Conservation (phyloP, 108 stramenopile genomes). For the Parietichytrium sp. region DNA sequence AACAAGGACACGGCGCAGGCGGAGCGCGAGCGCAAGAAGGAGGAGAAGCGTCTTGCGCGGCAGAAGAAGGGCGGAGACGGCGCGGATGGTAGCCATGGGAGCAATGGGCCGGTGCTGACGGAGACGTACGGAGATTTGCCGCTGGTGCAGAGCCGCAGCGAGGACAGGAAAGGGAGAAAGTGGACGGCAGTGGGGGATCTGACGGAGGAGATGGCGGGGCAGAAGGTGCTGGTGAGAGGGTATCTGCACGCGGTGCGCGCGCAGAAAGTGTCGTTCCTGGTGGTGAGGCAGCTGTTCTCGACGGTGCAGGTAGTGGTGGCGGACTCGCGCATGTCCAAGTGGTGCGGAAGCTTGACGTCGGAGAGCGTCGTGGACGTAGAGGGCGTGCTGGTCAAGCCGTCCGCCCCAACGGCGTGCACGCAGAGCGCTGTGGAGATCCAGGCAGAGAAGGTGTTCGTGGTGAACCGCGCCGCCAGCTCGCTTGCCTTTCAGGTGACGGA, state of each 20-base stretch:
- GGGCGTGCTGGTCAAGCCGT: conserved; percentile 74
- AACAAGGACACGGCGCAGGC: conserved; percentile 47
- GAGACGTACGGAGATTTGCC: conserved; percentile 87
- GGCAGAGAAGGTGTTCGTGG: conserved; percentile 76
- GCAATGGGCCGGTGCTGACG: no score
- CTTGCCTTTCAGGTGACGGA: conserved; percentile 97
- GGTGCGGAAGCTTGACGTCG: conserved; percentile 73
- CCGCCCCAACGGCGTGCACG: conserved; percentile 73
- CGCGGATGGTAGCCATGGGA: conserved; percentile 69
- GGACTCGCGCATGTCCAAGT: conserved; percentile 83
- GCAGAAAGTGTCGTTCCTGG: conserved; percentile 86
- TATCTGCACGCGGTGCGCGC: conserved; percentile 74
- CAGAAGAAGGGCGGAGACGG: conserved; percentile 79
- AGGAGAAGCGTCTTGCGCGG: conserved; percentile 50
- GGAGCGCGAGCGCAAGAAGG: conserved; percentile 61
- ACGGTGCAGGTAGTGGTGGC: conserved; percentile 87
- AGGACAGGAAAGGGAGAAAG: conserved; percentile 52
- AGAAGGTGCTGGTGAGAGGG: conserved; percentile 79
- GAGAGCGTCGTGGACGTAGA: conserved; percentile 92
- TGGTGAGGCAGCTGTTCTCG: conserved; percentile 82
- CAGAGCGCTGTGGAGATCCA: conserved; percentile 89
- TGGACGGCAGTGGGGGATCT: conserved; percentile 80
- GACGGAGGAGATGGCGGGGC: conserved; percentile 70
- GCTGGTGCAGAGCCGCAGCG: conserved; percentile 70
- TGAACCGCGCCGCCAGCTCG: conserved; percentile 74